Percentiles rank a stretch among this genome's conserved stretches.
These are phyloP conservation scores for Elsinoe perseae DNA, from an alignment of 2,329 filamentous ascomycete species.

Conservation along the genomic window DNA sequence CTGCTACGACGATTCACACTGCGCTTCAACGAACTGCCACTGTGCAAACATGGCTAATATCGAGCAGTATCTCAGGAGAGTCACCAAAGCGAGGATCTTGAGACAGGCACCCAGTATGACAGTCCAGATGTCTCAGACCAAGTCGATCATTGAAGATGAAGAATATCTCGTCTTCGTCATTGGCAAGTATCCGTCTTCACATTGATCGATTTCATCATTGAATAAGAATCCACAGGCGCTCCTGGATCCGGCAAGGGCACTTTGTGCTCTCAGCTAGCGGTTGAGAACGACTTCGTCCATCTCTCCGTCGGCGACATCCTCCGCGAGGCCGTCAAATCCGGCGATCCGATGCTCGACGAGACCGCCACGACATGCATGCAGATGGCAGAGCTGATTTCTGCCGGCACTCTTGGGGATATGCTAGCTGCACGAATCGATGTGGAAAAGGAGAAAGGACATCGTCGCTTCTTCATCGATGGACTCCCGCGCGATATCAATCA, in stretches of 20 bases:
- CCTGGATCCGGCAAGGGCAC: constrained; percentile 32
- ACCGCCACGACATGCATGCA: neutral
- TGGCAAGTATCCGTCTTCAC: neutral
- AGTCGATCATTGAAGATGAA: neutral
- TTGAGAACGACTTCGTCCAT: constrained; percentile 22
- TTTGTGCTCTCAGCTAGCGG: constrained; percentile 23
- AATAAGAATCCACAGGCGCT: constrained; percentile 20
- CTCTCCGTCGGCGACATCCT: constrained; percentile 28
- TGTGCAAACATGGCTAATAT: neutral
- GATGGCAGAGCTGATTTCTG: constrained; percentile 16
- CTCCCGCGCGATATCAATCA: constrained; percentile 19
- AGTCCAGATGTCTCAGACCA: constrained; percentile 11
- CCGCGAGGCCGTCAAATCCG: constrained; percentile 14
- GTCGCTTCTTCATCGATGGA: constrained; percentile 20
- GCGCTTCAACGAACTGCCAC: neutral
- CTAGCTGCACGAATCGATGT: constrained; percentile 15
- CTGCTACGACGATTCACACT: neutral
- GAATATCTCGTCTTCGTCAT: constrained; percentile 2
- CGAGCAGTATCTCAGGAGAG: neutral
- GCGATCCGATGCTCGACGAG: neutral
- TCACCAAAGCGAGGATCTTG: neutral
- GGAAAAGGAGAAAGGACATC: neutral
- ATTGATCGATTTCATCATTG: constrained; percentile 14
- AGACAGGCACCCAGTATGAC: neutral
- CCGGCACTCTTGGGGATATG: constrained; percentile 16